These are phyloP conservation scores for Sugiyamaella mastotermitis DNA, from an alignment of 805 yeast genomes.

Conservation along the genomic window DNA sequence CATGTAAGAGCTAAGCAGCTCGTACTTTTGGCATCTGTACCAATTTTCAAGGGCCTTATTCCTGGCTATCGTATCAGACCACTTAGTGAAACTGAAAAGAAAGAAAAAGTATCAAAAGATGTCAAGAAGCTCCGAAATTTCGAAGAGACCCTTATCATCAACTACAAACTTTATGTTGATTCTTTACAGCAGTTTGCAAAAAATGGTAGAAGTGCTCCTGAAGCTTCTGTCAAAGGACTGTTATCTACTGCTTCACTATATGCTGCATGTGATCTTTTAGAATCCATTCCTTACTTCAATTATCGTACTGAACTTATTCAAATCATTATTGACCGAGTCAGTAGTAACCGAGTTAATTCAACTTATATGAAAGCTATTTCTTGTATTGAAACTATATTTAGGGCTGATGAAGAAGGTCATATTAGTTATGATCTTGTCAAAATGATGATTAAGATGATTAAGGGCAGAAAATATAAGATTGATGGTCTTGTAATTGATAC, in stretches of 20 bases:
- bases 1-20: conserved; percentile 49
- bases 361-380: conserved; percentile 55
- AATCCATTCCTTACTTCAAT: conserved; percentile 71
- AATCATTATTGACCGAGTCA: conserved; percentile 60
- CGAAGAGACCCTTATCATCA: conserved; percentile 69
- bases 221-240: conserved; percentile 16
- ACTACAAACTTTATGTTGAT: conserved; percentile 64
- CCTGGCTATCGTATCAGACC: conserved; percentile 88
- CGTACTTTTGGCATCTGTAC: conserved; percentile 71
- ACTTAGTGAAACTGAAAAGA: conserved; percentile 70
- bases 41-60: conserved; percentile 76
- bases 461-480: conserved; percentile 67
- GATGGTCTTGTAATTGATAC: conserved; percentile 78
- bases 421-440: conserved; percentile 70
- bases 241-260: conserved; percentile 45
- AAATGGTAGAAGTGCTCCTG: conserved; percentile 30
- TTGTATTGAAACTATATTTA: conserved; percentile 61
- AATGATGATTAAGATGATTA: conserved; percentile 61
- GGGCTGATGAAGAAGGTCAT: conserved; percentile 77
- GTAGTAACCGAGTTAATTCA: conserved; percentile 41
- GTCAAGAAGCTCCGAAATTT: conserved; percentile 69
- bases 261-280: conserved; percentile 73
- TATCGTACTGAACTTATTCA: conserved; percentile 68
- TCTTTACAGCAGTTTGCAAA: conserved; percentile 40
- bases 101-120: conserved; percentile 78